A percentile compares a stretch with the other conserved stretches of the same genome.
Conservation (phyloP, 1,284 basidiomycete genomes). For the Cutaneotrichosporon cavernicola region DNA sequence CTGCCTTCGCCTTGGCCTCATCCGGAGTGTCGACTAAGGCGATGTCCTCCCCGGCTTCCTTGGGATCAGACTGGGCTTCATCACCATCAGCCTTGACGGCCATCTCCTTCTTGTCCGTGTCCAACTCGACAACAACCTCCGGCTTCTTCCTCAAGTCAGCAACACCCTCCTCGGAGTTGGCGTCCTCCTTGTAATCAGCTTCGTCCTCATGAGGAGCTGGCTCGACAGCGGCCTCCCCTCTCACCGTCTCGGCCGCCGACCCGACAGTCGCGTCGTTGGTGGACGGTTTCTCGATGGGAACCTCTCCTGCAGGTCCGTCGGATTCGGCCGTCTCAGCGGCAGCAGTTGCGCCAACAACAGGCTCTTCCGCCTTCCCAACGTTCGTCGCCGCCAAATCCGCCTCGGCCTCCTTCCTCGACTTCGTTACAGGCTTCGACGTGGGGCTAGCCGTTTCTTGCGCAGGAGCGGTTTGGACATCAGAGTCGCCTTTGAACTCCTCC, state of each 20-base stretch:
- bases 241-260: too few species aligned
- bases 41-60: constrained; percentile 6
- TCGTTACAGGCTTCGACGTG: constrained; percentile 3
- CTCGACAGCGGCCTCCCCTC: too few species aligned
- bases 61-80: background rate
- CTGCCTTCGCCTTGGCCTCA: background rate
- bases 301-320: background rate
- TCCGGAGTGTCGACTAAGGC: background rate
- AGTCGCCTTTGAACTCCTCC: background rate
- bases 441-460: background rate
- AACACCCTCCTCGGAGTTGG: background rate
- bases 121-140: background rate
- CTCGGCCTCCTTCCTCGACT: constrained; percentile 15
- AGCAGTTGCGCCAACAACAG: constrained; percentile 12
- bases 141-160: background rate
- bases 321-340: constrained; percentile 1
- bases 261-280: too few species aligned
- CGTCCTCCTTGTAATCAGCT: background rate
- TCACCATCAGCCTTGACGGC: background rate
- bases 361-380: constrained; percentile 12
- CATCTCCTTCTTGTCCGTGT: constrained; percentile 25
- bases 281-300: too few species aligned
- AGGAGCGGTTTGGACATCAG: background rate
- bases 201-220: too few species aligned
- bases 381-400: background rate